These are phyloP conservation scores for Phytophthora agathidicida DNA, from an alignment of 352 stramenopile genomes.

Conservation along the genomic window DNA sequence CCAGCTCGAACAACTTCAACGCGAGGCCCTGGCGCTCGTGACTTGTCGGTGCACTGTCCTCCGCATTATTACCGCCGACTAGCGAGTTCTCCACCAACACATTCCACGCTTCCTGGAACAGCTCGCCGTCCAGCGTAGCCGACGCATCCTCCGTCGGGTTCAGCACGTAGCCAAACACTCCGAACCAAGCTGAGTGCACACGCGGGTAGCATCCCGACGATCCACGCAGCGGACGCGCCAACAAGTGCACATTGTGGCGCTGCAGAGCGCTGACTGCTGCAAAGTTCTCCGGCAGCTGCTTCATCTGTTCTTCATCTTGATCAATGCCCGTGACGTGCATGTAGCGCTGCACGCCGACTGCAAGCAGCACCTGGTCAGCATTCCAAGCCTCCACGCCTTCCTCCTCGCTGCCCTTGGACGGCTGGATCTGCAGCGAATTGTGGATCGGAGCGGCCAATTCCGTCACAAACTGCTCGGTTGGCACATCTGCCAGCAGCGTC, in stretches of 20 bases:
- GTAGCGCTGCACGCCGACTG: constrained; percentile 77
- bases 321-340: constrained; percentile 49
- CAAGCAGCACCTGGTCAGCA: constrained; percentile 82
- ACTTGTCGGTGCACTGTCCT: constrained; percentile 44
- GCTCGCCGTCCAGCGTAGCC: constrained; percentile 61
- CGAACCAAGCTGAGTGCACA: constrained; percentile 79
- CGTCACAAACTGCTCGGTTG: constrained; percentile 51
- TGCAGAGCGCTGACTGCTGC: constrained; percentile 49
- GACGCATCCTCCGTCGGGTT: constrained; percentile 40
- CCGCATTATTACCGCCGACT: constrained; percentile 34
- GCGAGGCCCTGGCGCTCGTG: constrained; percentile 82
- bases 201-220: constrained; percentile 79
- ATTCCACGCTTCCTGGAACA: constrained; percentile 81
- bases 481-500: constrained; percentile 59
- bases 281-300: constrained; percentile 47
- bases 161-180: constrained; percentile 79
- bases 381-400: constrained; percentile 58
- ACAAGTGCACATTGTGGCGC: constrained; percentile 64
- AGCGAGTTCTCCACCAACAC: constrained; percentile 86
- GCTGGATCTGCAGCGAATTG: constrained; percentile 36
- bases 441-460: constrained; percentile 34
- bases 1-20: constrained; percentile 85
- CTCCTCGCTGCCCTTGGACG: constrained; percentile 35
- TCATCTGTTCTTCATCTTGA: constrained; percentile 34
- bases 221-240: constrained; percentile 68